phyloP scores from a whole-genome alignment of 345 rosid species.

The Noccaea bulbosa region DNA sequence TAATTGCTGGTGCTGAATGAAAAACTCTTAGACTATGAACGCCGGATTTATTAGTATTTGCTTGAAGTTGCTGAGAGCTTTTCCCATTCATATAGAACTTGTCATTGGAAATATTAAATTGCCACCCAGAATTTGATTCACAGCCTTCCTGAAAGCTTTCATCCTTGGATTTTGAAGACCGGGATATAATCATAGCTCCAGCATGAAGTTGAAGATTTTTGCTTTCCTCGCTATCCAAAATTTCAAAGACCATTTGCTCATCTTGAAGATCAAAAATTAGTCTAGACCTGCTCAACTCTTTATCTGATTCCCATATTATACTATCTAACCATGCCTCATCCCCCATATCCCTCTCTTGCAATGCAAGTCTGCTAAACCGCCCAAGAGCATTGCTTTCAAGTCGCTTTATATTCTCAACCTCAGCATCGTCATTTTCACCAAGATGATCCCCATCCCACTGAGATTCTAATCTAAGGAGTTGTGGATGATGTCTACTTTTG shows the following conservation, averaged over 20 bases:
- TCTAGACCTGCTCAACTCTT: slow-evolving; percentile 59
- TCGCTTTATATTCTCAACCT: slow-evolving; percentile 46
- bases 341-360: slow-evolving; percentile 62
- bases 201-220: slow-evolving; percentile 78
- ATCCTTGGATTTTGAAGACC: slow-evolving; percentile 53
- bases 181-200: slow-evolving; percentile 85
- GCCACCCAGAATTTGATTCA: slow-evolving; percentile 69
- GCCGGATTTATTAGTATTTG: slow-evolving; percentile 73
- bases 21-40: slow-evolving; percentile 78
- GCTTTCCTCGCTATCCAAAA: slow-evolving; percentile 68
- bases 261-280: slow-evolving; percentile 93
- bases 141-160: slow-evolving; percentile 53
- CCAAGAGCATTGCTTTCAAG: slow-evolving; percentile 50
- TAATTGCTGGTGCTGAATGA: slow-evolving; percentile 94
- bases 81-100: slow-evolving; percentile 87
- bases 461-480: slow-evolving; percentile 83
- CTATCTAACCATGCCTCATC: slow-evolving; percentile 86
- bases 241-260: slow-evolving; percentile 92
- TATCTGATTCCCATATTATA: slow-evolving; percentile 78
- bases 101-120: slow-evolving; percentile 94
- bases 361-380: slow-evolving; percentile 53
- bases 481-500: slow-evolving; percentile 70
- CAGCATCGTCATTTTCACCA: slow-evolving; percentile 45
- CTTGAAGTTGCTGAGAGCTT: slow-evolving; percentile 80
- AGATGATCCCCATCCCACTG: slow-evolving; percentile 41